A percentile compares a stretch with the other conserved stretches of the same genome.
Evolutionary conservation across 2,329 filamentous ascomycete species (phyloP).

Genomic region (Lasiodiplodia theobromae): DNA sequence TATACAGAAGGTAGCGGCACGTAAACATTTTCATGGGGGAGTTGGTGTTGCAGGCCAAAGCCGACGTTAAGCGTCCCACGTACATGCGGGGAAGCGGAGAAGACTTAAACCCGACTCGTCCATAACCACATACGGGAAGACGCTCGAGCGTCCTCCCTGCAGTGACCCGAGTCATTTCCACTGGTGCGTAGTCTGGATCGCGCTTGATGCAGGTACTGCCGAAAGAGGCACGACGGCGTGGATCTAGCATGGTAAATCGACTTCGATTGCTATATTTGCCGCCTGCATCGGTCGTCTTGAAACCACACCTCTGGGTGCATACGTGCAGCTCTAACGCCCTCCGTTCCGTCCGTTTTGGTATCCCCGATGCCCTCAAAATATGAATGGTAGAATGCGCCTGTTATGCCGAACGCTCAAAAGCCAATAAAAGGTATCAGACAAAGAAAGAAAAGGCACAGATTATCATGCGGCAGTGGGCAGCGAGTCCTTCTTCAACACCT

Average conservation of each 20-base stretch:
- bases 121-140: conserved; percentile 2
- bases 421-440: background rate
- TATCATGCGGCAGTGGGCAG: conserved; percentile 14
- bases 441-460: background rate
- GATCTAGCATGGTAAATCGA: conserved; percentile 8
- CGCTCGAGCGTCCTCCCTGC: background rate
- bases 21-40: conserved; percentile 18
- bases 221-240: background rate
- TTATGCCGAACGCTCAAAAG: conserved; percentile 18
- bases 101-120: conserved; percentile 6
- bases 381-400: conserved; percentile 17
- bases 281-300: background rate
- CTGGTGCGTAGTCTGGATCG: background rate
- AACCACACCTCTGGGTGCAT: background rate
- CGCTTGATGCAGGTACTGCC: conserved; percentile 19
- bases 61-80: conserved; percentile 28
- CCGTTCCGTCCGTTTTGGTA: conserved; percentile 15
- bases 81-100: conserved; percentile 27
- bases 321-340: conserved; percentile 15
- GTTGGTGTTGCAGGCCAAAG: conserved; percentile 22
- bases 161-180: conserved; percentile 9
- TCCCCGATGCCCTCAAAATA: conserved; percentile 15
- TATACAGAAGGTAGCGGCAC: background rate
- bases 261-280: conserved; percentile 16
- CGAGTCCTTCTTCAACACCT: conserved; percentile 39